Conservation (phyloP, 164 flowering plant genomes). For the Akebia trifoliata region DNA sequence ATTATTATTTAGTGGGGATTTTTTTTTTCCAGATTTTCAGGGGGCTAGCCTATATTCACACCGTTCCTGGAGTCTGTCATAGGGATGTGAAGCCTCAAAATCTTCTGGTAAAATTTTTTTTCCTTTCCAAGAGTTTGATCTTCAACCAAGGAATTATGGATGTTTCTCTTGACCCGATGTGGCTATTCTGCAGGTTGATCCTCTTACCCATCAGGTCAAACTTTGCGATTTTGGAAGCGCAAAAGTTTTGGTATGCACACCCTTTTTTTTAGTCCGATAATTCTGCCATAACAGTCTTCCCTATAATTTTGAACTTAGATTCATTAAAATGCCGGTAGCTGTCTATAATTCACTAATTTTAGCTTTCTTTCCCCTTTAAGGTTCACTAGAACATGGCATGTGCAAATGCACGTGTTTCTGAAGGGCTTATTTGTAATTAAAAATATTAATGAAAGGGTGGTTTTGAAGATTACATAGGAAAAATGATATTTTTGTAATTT, state of each 20-base stretch:
- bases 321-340: too few relatives aligned
- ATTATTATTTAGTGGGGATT: neutral
- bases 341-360: too few relatives aligned
- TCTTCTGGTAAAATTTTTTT: slow-evolving; percentile 52
- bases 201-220: slow-evolving; percentile 84
- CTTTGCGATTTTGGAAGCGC: slow-evolving; percentile 98
- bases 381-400: too few relatives aligned
- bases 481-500: too few relatives aligned
- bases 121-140: neutral
- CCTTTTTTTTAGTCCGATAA: neutral
- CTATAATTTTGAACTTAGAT: too few relatives aligned
- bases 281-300: too few relatives aligned
- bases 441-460: too few relatives aligned
- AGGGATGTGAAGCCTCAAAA: slow-evolving; percentile 92
- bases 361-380: too few relatives aligned
- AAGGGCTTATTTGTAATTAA: too few relatives aligned
- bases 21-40: slow-evolving; percentile 65
- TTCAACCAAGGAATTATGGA: neutral
- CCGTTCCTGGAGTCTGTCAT: slow-evolving; percentile 56
- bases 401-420: too few relatives aligned
- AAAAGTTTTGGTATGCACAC: slow-evolving; percentile 54
- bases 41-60: slow-evolving; percentile 82
- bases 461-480: too few relatives aligned
- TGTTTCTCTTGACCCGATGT: neutral
- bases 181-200: slow-evolving; percentile 60